Evolutionary conservation across 805 yeast genomes (phyloP).

Genomic region (Saccharomycopsis sp.): DNA sequence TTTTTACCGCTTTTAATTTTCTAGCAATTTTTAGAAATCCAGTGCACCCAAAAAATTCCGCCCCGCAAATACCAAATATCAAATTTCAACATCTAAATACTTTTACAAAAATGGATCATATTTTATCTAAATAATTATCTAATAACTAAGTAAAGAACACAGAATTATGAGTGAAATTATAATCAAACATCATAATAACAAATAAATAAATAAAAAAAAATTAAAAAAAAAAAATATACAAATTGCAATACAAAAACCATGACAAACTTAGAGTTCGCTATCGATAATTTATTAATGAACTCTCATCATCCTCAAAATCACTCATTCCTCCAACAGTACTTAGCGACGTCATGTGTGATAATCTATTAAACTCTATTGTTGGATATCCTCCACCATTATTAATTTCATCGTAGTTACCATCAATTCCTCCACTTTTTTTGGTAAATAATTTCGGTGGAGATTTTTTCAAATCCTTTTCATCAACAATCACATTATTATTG

Average conservation of each 20-base stretch:
- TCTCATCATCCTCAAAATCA: constrained; percentile 21
- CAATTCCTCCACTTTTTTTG: neutral
- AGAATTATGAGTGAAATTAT: too few relatives aligned
- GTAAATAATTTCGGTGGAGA: neutral
- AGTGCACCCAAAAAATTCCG: too few relatives aligned
- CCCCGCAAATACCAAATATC: too few relatives aligned
- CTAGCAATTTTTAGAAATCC: too few relatives aligned
- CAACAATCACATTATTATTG: constrained; percentile 13
- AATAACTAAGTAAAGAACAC: too few relatives aligned
- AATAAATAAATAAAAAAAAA: too few relatives aligned
- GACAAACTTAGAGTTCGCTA: constrained; percentile 1
- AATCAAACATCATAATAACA: too few relatives aligned
- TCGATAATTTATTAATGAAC: constrained; percentile 13
- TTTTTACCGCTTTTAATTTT: too few relatives aligned
- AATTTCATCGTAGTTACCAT: constrained; percentile 3
- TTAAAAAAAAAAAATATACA: too few relatives aligned
- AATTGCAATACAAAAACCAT: neutral
- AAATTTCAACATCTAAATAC: too few relatives aligned
- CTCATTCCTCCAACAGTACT: constrained; percentile 19
- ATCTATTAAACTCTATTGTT: constrained; percentile 10
- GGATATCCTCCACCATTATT: constrained; percentile 6
- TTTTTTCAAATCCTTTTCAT: constrained; percentile 11
- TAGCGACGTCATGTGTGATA: constrained; percentile 18
- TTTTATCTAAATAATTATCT: too few relatives aligned
- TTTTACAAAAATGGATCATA: too few relatives aligned